Evolutionary conservation across 2,329 filamentous ascomycete genomes (phyloP).

Genomic region (Curvularia verruculosa): DNA sequence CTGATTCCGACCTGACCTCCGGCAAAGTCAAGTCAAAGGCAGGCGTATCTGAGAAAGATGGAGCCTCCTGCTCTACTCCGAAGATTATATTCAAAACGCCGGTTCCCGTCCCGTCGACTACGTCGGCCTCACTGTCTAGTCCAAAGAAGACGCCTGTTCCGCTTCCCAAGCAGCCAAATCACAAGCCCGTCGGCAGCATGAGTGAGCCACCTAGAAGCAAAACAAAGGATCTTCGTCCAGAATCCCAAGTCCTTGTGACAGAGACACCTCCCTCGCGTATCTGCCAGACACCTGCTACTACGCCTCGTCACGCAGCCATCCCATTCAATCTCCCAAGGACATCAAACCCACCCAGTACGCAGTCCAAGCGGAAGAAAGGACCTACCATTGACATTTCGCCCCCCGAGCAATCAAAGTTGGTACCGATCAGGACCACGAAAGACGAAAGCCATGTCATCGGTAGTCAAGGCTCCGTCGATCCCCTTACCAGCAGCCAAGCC

Average conservation of each 20-base stretch:
- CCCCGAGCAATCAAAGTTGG: neutral
- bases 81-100: neutral
- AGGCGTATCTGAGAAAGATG: neutral
- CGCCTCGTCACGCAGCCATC: constrained; percentile 14
- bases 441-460: neutral
- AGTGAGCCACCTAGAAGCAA: neutral
- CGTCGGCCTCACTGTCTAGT: constrained; percentile 1
- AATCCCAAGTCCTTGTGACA: constrained; percentile 15
- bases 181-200: neutral
- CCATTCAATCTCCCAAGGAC: constrained; percentile 19
- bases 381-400: constrained; percentile 5
- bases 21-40: constrained; percentile 4
- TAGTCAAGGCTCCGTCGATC: constrained; percentile 9
- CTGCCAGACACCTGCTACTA: neutral
- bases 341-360: neutral
- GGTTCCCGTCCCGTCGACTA: neutral
- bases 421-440: neutral
- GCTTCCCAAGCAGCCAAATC: neutral
- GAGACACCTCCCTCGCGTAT: constrained; percentile 26
- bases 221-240: neutral
- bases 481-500: constrained; percentile 6
- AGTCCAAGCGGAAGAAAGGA: constrained; percentile 1
- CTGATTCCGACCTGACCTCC: neutral
- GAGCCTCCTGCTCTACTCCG: neutral
- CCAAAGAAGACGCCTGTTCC: constrained; percentile 17